Percentiles rank a stretch among this genome's conserved stretches.
phyloP scores from a whole-genome alignment of 208 protist genomes.

The Wallacemonas sp. region DNA sequence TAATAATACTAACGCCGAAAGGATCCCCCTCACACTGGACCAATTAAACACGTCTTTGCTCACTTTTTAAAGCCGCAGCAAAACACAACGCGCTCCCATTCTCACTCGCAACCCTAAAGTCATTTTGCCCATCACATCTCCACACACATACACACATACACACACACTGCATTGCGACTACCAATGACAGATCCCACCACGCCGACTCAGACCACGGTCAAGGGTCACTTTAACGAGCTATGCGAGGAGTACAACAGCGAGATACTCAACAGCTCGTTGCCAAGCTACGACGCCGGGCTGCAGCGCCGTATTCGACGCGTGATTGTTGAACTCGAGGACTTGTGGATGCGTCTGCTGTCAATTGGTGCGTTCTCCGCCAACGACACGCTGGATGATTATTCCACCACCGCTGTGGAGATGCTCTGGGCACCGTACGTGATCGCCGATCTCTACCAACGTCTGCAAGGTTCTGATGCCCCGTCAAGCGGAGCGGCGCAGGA shows the following conservation, averaged over 20 bases:
- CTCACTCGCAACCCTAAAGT: no score
- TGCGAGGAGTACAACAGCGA: conserved; percentile 43
- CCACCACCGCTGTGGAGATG: conserved; percentile 79
- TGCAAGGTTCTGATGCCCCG: conserved; percentile 42
- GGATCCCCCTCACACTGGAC: neutral
- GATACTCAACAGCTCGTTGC: conserved; percentile 31
- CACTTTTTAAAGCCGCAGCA: neutral
- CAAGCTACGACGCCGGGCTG: conserved; percentile 32
- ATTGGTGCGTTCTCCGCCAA: conserved; percentile 78
- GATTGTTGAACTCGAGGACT: conserved; percentile 58
- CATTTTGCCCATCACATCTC: no score
- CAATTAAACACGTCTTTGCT: conserved; percentile 1
- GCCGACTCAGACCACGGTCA: conserved; percentile 36
- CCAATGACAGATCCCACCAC: no score
- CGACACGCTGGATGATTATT: conserved; percentile 82
- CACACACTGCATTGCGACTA: no score
- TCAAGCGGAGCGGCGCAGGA: neutral
- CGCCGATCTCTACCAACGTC: conserved; percentile 80
- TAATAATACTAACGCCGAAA: no score
- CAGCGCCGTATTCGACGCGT: conserved; percentile 31
- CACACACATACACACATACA: no score
- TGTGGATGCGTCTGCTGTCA: conserved; percentile 60
- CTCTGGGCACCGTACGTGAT: conserved; percentile 84
- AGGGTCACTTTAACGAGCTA: conserved; percentile 60
- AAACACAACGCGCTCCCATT: neutral